Evolutionary conservation across 2,329 filamentous ascomycete genomes (phyloP).

Genomic region (Aspergillus phoenicis): DNA sequence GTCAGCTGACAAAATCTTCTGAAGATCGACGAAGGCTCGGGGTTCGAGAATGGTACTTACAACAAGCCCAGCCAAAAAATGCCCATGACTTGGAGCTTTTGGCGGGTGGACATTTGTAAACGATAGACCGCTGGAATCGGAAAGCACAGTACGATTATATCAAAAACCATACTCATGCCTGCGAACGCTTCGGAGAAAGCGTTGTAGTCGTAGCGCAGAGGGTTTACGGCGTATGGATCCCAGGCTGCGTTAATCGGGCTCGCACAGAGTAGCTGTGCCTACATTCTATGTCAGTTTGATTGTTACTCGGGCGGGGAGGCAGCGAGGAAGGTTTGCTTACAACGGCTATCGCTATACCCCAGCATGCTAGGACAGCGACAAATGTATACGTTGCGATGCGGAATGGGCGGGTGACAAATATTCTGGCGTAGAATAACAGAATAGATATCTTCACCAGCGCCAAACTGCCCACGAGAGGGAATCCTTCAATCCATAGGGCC

Average conservation of each 20-base stretch:
- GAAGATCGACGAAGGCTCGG: too few species aligned
- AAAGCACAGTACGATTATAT: conserved; percentile 7
- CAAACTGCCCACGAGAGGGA: conserved; percentile 2
- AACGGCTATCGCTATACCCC: background rate
- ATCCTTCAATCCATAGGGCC: conserved; percentile 7
- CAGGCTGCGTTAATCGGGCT: background rate
- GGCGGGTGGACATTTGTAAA: background rate
- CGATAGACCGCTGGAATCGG: conserved; percentile 3
- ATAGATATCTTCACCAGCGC: conserved; percentile 2
- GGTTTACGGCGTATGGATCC: background rate
- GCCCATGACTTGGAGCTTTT: conserved; percentile 3
- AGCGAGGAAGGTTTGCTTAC: background rate
- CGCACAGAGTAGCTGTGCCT: background rate
- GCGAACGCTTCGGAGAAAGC: background rate
- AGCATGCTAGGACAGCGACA: background rate
- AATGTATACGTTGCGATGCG: background rate
- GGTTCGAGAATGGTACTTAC: background rate
- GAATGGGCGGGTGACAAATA: conserved; percentile 2
- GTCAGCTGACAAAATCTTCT: too few species aligned
- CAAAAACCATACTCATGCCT: conserved; percentile 8
- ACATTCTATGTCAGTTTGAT: background rate
- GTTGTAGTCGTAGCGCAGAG: conserved; percentile 5
- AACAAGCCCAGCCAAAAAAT: conserved; percentile 10
- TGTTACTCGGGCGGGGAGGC: background rate
- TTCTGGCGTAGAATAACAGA: conserved; percentile 1